Percentiles rank a stretch among this genome's conserved stretches.
phyloP scores from a whole-genome alignment of 2,329 filamentous ascomycete species.

The Cryphonectria japonica region DNA sequence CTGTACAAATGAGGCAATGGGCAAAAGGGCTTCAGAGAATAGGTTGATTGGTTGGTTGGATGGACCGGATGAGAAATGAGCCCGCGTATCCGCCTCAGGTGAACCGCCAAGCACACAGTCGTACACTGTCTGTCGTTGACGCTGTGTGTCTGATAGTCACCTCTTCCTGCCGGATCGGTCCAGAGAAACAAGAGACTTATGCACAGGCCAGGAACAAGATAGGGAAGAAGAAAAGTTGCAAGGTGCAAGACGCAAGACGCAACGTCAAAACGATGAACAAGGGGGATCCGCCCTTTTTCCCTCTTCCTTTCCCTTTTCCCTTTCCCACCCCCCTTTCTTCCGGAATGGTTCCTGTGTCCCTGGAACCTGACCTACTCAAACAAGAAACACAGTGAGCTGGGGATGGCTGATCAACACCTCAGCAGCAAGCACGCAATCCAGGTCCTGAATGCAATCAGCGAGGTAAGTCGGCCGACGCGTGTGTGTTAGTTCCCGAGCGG shows the following conservation, averaged over 20 bases:
- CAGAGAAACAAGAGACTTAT: conserved; percentile 15
- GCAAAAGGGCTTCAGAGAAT: background rate
- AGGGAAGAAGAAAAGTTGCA: background rate
- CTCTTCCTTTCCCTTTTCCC: background rate
- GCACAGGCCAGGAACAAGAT: background rate
- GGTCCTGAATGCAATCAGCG: conserved; percentile 26
- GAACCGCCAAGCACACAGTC: conserved; percentile 8
- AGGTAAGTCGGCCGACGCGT: conserved; percentile 15
- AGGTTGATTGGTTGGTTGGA: background rate
- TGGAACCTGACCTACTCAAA: conserved; percentile 24
- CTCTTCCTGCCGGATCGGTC: conserved; percentile 26
- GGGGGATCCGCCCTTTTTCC: background rate
- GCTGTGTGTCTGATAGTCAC: background rate
- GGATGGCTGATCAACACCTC: conserved; percentile 20
- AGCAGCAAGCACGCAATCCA: conserved; percentile 27
- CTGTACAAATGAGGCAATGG: conserved; percentile 15
- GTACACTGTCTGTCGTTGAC: conserved; percentile 7
- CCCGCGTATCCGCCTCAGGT: conserved; percentile 16
- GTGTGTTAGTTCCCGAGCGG: conserved; percentile 17
- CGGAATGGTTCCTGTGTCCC: background rate
- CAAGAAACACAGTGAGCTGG: conserved; percentile 15
- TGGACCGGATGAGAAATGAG: conserved; percentile 22
- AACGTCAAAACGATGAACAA: background rate
- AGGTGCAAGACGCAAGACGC: conserved; percentile 12
- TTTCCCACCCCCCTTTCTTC: background rate